Evolutionary conservation across 371 early-diverging fungal genomes (phyloP).

Genomic region (Vairimorpha necatrix): DNA sequence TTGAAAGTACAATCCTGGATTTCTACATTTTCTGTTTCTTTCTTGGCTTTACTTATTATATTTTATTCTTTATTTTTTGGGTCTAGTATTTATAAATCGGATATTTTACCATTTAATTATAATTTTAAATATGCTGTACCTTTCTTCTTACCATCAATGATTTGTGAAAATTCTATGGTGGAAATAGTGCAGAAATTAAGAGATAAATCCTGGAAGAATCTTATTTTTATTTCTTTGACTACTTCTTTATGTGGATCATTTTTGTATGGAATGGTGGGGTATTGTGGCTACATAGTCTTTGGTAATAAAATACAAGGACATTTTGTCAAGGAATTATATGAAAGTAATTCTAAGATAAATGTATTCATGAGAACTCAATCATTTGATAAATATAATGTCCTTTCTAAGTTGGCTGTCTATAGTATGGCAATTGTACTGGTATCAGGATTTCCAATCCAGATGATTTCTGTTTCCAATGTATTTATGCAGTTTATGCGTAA

Average conservation of each 20-base stretch:
- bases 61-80: constrained; percentile 23
- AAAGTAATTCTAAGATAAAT: constrained; percentile 4
- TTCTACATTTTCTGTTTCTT: constrained; percentile 22
- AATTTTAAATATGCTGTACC: constrained; percentile 22
- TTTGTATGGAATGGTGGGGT: constrained; percentile 48
- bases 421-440: constrained; percentile 19
- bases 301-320: constrained; percentile 10
- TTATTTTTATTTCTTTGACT: constrained; percentile 31
- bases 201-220: constrained; percentile 37
- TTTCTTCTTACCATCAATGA: constrained; percentile 54
- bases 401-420: constrained; percentile 22
- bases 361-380: background rate
- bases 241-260: constrained; percentile 36
- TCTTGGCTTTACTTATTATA: constrained; percentile 24
- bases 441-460: constrained; percentile 26
- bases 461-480: constrained; percentile 26
- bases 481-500: constrained; percentile 12
- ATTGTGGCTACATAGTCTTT: constrained; percentile 48
- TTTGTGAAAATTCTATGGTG: constrained; percentile 61
- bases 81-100: background rate
- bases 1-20: constrained; percentile 13
- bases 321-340: constrained; percentile 12
- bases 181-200: constrained; percentile 43
- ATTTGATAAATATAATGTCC: constrained; percentile 26
- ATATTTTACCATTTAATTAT: background rate